Evolutionary conservation across 345 rosid genomes (phyloP), one percentile per base, ranked within the genome.

Genomic region (Conringia planisiliqua): DNA sequence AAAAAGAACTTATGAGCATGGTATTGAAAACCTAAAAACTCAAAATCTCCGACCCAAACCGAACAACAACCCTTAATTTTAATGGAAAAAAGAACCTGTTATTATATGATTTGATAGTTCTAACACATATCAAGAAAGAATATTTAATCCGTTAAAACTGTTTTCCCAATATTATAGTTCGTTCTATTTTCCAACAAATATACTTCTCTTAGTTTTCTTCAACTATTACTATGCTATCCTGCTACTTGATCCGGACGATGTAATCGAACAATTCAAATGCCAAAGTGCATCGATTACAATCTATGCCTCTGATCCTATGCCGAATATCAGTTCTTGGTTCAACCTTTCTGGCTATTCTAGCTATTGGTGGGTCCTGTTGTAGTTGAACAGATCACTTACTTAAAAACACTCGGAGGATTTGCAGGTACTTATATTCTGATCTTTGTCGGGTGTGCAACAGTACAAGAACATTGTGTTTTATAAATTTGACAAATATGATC

Each of bases 331-430:
- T 95, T 73, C 81, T 95, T 60, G 97, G 99, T 57, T 92, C 97
- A 1, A 86, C 80, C 9, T 92, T 92, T 81, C 76, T 95, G 67
- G 97, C 97, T 30, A 83, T 92, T 71, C 86, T 95, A 66, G 97
- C 99, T 61, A 97, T 96, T n/a, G n/a, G n/a, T n/a, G n/a, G 99
- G 97, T 80, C 99, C 97, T 11, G 90, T 97, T 0, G 91, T 89
- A 20, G 77, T 95, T 0, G 99, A 95, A 79, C 96, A 90, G 83
- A 78, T 75, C 73, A 86, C 98, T 10, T 96, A 92, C 84, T 84
- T 92, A 86, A 95, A 96, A 20, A 97, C 97, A 70, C 92, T 95
- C 78, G 84, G 97, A 56, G 99, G 99, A 80, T 95, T 95, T 29
- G 99, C 99, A 4, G 99, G 97, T 33, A 95, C 99, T 38, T 95